Base-by-base conservation (phyloP, 495 filamentous ascomycete species). In the Lophiotrema nucula region DNA sequence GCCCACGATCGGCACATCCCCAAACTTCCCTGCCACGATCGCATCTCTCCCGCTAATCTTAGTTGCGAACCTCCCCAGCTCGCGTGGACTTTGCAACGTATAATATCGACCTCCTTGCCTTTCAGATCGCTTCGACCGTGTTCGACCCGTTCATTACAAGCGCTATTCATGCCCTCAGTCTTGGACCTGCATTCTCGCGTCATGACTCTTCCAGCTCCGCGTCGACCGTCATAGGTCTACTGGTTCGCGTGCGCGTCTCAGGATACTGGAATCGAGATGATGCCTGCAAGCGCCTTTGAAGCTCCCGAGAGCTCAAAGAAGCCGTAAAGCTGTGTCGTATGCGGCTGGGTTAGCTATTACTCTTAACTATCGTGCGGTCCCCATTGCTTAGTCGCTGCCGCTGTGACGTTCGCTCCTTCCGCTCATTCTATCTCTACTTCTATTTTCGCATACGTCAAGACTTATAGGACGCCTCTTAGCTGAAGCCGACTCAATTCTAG, bases 211-310 rank as follows among this genome's bases (percentile, higher is more conserved):
- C 8, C 43, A 47, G 18, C 26, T 47, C 43, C 43, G 43, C 43
- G 43, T 25, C 11, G 43, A 47, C 43, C 26, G 5, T 16, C 43
- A 47, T 47, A 47, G 43, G 43, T 26, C 39, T 44, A 6, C 39
- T 6, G 39, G 11, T 44, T 26, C 18, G 15, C 21, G 43, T n/a
- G n/a, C n/a, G n/a, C n/a, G n/a, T n/a, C n/a, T n/a, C n/a, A n/a
- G n/a, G n/a, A n/a, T n/a, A n/a, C n/a, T n/a, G n/a, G n/a, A n/a
- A n/a, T n/a, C n/a, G 43, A 47, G 16, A 47, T 8, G 15, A 16
- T 47, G 6, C 22, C 3, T 18, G 15, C 43, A 12, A 5, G 16
- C 22, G 23, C 6, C 43, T 26, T 15, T n/a, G n/a, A 22, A 47
- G 13, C 43, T 47, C 31, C 31, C 8, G 31, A 8, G n/a, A 8